Evolutionary conservation across 2,329 filamentous ascomycete species (phyloP), one percentile per base, ranked within the genome.

Genomic region (Diaporthe capsici): DNA sequence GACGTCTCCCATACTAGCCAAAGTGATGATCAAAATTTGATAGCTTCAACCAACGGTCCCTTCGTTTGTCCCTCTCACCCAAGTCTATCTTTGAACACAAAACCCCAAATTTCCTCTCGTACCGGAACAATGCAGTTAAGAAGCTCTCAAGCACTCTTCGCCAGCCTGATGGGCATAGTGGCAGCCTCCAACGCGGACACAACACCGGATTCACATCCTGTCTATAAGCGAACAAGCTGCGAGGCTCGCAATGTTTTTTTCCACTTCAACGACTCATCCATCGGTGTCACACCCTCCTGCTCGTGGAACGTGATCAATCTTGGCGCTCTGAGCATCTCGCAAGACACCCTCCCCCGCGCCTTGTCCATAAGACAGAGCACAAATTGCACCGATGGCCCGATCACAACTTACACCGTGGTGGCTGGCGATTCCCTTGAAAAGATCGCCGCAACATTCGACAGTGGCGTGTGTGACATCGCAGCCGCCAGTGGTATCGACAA

Each of bases 271-370:
- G 72, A 74, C 22, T 57, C 60, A 6, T 47, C 37, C 17, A 42
- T 74, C 8, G 60, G 60, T 17, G 55, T 25, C 51, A 57, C 25
- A 9, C 25, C 61, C n/a, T 74, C 61, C 3, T 68, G 72, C 60
- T 74, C 72, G 1, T 68, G 61, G 60, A 58, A 74, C 39, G 72
- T 74, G 12, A 67, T 74, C 37, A 68, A 44, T 42, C 47, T 74
- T 25, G 60, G 37, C 37, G 72, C 72, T 37, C 13, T 55, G 25
- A 39, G 60, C 4, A 55, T 70, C 31, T 70, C 34, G 22, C 47
- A 34, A 55, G 20, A 31, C 20, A 44, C 17, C 17, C 42, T 37
- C 28, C 49, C 49, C 3, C 63, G 61, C 39, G 31, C 20, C 31
- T 58, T 68, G 10, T 65, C 60, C 20, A 25, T 28, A 9, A 53